Percentiles rank a stretch among this genome's conserved stretches.
Evolutionary conservation across 495 filamentous ascomycete genomes (phyloP).

Genomic region (Lophiostoma macrostomum): DNA sequence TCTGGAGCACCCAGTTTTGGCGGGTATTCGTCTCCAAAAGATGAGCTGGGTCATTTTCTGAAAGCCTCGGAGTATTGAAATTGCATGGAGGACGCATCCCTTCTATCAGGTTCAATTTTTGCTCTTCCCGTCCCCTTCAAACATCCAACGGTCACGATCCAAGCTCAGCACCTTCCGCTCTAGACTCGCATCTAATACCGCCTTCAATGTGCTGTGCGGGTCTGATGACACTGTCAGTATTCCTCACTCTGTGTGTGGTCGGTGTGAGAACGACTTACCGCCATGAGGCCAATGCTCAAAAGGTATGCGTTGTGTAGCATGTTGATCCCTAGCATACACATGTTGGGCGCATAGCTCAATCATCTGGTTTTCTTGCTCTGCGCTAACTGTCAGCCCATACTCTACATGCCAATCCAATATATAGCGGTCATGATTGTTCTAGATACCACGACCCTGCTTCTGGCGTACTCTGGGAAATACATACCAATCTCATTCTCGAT

Average conservation of each 20-base stretch:
- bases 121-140: conserved; percentile 59
- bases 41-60: too few relatives aligned
- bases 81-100: too few relatives aligned
- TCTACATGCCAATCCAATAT: background rate
- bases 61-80: too few relatives aligned
- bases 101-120: conserved; percentile 14
- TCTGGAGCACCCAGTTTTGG: too few relatives aligned
- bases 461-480: too few relatives aligned
- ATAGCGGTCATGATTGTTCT: too few relatives aligned
- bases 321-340: too few relatives aligned
- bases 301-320: too few relatives aligned
- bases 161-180: conserved; percentile 67
- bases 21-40: too few relatives aligned
- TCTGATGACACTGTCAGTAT: conserved; percentile 60
- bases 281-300: conserved; percentile 63
- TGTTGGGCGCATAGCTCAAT: conserved; percentile 45
- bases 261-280: conserved; percentile 47
- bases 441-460: too few relatives aligned
- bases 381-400: background rate
- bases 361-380: conserved; percentile 53
- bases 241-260: conserved; percentile 3
- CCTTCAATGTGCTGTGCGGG: too few relatives aligned
- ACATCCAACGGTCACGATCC: conserved; percentile 89
- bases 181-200: conserved; percentile 71
- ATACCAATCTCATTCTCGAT: conserved; percentile 33